Evolutionary conservation across 2,329 filamentous ascomycete species (phyloP).

Genomic region (Alternaria incomplexa): DNA sequence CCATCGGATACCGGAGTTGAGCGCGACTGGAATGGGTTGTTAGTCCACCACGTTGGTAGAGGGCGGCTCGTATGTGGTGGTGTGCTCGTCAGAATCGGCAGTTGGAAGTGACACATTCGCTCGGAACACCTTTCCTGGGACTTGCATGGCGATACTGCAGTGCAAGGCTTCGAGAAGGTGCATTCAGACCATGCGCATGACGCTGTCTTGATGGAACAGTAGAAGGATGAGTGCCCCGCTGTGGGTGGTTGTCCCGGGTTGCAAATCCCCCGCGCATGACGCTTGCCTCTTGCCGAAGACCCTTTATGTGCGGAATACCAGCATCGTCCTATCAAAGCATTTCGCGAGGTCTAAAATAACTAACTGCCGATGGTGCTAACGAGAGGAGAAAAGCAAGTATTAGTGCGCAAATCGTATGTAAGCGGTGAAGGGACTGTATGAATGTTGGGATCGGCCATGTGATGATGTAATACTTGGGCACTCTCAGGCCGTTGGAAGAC

Average conservation of each 20-base stretch:
- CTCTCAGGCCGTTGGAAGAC: background rate
- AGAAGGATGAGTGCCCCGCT: slow-evolving; percentile 4
- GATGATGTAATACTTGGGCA: background rate
- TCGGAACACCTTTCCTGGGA: background rate
- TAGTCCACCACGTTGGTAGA: background rate
- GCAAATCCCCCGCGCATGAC: slow-evolving; percentile 8
- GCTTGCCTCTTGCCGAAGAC: slow-evolving; percentile 6
- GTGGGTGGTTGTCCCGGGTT: background rate
- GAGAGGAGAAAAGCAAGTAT: background rate
- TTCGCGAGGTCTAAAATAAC: background rate
- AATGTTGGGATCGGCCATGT: background rate
- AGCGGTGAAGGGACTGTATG: background rate
- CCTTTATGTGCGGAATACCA: background rate
- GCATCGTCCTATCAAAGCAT: background rate
- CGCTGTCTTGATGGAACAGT: background rate
- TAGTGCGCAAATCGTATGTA: background rate
- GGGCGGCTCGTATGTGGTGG: background rate
- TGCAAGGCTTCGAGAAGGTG: background rate
- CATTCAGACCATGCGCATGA: background rate
- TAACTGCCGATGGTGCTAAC: background rate
- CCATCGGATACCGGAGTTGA: slow-evolving; percentile 17
- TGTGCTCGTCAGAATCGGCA: slow-evolving; percentile 5
- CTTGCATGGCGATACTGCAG: background rate
- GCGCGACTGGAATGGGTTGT: slow-evolving; percentile 9
- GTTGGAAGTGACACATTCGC: background rate